phyloP scores from a whole-genome alignment of 345 rosid species.

The Euclidium syriacum region DNA sequence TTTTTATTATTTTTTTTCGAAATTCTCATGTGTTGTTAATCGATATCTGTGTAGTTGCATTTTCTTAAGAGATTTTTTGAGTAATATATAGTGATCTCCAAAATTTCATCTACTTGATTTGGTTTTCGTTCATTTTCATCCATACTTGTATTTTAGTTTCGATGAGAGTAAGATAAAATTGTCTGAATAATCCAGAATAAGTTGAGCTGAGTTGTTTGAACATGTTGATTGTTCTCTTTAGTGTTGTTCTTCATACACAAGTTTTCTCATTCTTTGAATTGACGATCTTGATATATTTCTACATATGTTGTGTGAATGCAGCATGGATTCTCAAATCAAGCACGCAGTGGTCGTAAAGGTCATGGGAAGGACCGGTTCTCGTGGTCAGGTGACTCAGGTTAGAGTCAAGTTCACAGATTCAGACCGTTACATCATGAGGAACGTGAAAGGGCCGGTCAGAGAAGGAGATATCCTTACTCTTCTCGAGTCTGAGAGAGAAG shows the following conservation, averaged over 20 bases:
- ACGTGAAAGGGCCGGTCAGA: slow-evolving; percentile 82
- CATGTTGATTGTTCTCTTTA: too few relatives aligned
- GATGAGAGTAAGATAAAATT: not conserved
- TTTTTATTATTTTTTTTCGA: not conserved
- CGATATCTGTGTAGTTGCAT: too few relatives aligned
- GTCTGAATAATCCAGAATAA: too few relatives aligned
- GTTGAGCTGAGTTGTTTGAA: too few relatives aligned
- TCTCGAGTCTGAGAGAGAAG: slow-evolving; percentile 84
- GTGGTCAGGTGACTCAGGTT: slow-evolving; percentile 38
- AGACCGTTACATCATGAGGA: slow-evolving; percentile 61
- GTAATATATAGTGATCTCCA: too few relatives aligned
- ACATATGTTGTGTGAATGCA: slow-evolving; percentile 16
- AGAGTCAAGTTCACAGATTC: slow-evolving; percentile 38
- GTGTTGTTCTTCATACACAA: too few relatives aligned
- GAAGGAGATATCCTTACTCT: slow-evolving; percentile 80
- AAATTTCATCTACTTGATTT: too few relatives aligned
- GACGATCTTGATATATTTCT: not conserved
- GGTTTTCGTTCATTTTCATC: too few relatives aligned
- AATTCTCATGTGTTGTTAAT: not conserved
- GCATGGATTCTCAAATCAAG: slow-evolving; percentile 76
- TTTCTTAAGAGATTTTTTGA: too few relatives aligned
- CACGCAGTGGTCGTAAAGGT: slow-evolving; percentile 84
- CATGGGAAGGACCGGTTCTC: slow-evolving; percentile 46
- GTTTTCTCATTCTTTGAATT: not conserved
- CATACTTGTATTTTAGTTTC: too few relatives aligned